Base-by-base conservation (phyloP, 306 rosid species). In the Dicorynia guianensis region DNA sequence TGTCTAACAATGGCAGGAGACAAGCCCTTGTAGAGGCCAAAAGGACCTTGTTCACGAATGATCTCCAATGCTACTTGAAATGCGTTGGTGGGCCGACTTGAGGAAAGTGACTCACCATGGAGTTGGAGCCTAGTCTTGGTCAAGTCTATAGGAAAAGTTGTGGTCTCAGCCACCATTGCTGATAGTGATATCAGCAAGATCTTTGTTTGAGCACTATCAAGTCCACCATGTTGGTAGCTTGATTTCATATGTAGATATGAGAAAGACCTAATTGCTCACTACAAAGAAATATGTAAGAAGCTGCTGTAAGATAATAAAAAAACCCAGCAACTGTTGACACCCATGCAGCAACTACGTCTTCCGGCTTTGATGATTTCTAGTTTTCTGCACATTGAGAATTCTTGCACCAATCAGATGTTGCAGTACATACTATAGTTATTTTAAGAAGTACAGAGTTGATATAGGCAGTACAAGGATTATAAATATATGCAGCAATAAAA, bases 121-220 rank as follows among this genome's bases (percentile, higher is more conserved):
- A 94, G 91, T 87, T 92, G 97, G 38, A 92, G 97, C 87, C 93
- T 85, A 7, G 96, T 95, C 85, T 94, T 95, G 35, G 80, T 89
- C 70, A 95, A 74, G 82, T 92, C 98, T 25, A 95, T 75, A 0
- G 98, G 97, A 42, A 95, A 95, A 67, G 96, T 92, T 25, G 96
- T 82, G 61, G 91, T 84, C 87, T 95, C 96, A 11, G 98, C 98
- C 85, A 76, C 91, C 92, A 86, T 87, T 30, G 97, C 97, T 6
- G 96, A 85, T 56, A 95, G 20, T 48, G 92, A 87, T 3, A 93
- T 82, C 40, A 90, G 71, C 3, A 83, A 71, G 68, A 95, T 59
- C 86, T 92, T 95, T 4, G 83, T 73, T 25, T 15, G 9, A 47
- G 83, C 67, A 12, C 63, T 78, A 19, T 78, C 61, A 11, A 55